Base-by-base conservation (phyloP, 1,284 basidiomycete species). In the Singerocomus inundabilis region DNA sequence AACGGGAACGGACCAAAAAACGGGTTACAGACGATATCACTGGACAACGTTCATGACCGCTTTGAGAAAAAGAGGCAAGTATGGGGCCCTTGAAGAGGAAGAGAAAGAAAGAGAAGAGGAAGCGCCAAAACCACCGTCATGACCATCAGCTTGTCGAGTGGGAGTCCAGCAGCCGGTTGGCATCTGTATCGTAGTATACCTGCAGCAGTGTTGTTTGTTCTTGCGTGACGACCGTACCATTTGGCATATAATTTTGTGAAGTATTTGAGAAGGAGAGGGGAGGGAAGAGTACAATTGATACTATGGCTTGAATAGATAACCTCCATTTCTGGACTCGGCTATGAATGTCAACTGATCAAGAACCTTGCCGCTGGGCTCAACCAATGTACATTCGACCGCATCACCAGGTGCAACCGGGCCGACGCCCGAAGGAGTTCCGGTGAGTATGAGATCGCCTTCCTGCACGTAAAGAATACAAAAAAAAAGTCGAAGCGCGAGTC, bases 401-500 rank as follows among this genome's bases (percentile, higher is more conserved):
- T 99, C 93, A 0, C 93, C 93, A 2, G 85, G 77, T 1, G 69
- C 61, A 48, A 98, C 70, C 5, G 84, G 82, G 12, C 94, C 92
- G 1, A 98, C 93, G 28, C 96, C 96, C 1, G 86, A 80, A 0
- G 96, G 96, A 3, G 95, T 98, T 13, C 92, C 91, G 1, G 92
- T 95, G 25, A 95, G 74, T 50, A 95, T 73, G 13, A 94, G 71
- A 60, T 95, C 92, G n/a, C 91, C 91, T 68, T 93, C 91, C 88
- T 92, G 59, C 40, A 25, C 18, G 34, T 21, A 8, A n/a, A n/a
- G n/a, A n/a, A n/a, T n/a, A n/a, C n/a, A n/a, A n/a, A n/a, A n/a
- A n/a, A n/a, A n/a, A n/a, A n/a, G n/a, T n/a, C n/a, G n/a, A 16
- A 25, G 31, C 16, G 9, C 5, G n/a, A 8, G 21, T 40, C 32